Conservation (phyloP, 495 filamentous ascomycete species). For the Trichoderma virens region DNA sequence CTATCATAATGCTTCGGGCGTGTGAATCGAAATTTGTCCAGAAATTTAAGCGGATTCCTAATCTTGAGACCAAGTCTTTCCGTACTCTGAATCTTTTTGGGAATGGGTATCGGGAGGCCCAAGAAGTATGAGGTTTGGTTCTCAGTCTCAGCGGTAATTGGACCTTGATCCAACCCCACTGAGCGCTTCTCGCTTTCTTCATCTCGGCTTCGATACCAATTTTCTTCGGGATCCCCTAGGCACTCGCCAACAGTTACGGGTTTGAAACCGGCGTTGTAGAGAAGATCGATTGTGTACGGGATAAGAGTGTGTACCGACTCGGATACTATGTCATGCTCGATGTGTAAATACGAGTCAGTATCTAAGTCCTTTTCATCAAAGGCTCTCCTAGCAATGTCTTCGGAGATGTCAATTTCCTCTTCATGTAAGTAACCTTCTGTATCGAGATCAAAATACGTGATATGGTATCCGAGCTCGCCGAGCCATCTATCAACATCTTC, state of each 20-base stretch:
- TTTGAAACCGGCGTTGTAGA: slow-evolving; percentile 51
- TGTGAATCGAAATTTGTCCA: background rate
- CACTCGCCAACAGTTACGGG: slow-evolving; percentile 69
- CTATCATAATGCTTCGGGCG: too few species aligned
- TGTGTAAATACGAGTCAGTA: slow-evolving; percentile 51
- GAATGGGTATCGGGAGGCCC: too few species aligned
- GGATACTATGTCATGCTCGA: slow-evolving; percentile 73
- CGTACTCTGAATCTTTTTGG: too few species aligned
- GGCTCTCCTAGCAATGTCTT: slow-evolving; percentile 60
- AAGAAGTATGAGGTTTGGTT: too few species aligned
- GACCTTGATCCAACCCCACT: background rate
- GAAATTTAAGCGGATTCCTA: too few species aligned
- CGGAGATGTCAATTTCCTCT: slow-evolving; percentile 56
- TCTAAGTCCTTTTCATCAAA: slow-evolving; percentile 39
- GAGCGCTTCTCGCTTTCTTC: background rate
- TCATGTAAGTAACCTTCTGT: slow-evolving; percentile 70
- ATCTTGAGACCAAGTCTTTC: too few species aligned
- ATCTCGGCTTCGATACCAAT: slow-evolving; percentile 57
- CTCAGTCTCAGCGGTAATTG: too few species aligned
- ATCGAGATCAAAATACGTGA: slow-evolving; percentile 68
- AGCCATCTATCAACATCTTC: slow-evolving; percentile 52
- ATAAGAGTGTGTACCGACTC: slow-evolving; percentile 72
- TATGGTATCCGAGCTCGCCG: slow-evolving; percentile 64
- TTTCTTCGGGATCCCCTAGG: slow-evolving; percentile 56
- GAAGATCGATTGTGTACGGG: slow-evolving; percentile 58